Base-by-base conservation (phyloP, 805 yeast species). In the Spathaspora arborariae region DNA sequence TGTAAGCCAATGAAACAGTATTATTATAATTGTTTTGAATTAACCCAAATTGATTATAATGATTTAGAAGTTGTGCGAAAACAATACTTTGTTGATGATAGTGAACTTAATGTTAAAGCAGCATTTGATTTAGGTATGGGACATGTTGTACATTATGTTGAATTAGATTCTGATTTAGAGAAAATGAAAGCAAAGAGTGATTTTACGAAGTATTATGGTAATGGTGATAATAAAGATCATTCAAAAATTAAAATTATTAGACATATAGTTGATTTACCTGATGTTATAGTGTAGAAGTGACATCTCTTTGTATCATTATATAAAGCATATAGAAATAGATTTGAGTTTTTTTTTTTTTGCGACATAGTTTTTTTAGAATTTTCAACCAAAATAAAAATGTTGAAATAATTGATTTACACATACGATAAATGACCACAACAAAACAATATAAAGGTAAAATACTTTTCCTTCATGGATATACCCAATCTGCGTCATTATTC, bases 381-480 rank as follows among this genome's bases (percentile, higher is more conserved):
- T n/a, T n/a, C n/a, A n/a, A n/a, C n/a, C n/a, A n/a, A n/a, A n/a
- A n/a, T n/a, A n/a, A n/a, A n/a, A n/a, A 30, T 30, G n/a, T 24
- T 24, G 27, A 24, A 5, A 24, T 10, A 30, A 6, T 22, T 22
- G n/a, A 13, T 5, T 8, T 15, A 5, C 22, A 37, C 19, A 19
- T 18, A 16, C n/a, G n/a, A n/a, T n/a, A n/a, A n/a, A n/a, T n/a
- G n/a, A n/a, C n/a, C n/a, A 18, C 22, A 37, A 37, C 8, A 20
- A 41, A 35, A n/a, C 15, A 24, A 16, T 45, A 34, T 24, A 66
- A 63, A 39, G 76, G 72, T 10, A 82, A 82, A 55, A 74, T 92
- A 21, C 71, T 92, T n/a, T 92, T 94, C 65, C 70, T 94, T 22
- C 99, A 92, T 54, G 98, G 99, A 0, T 90, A 83, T 64, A 81